Percentiles rank a stretch among this genome's conserved stretches.
phyloP scores from a whole-genome alignment of 1,284 basidiomycete genomes.

The Erythrobasidium hasegawianum region DNA sequence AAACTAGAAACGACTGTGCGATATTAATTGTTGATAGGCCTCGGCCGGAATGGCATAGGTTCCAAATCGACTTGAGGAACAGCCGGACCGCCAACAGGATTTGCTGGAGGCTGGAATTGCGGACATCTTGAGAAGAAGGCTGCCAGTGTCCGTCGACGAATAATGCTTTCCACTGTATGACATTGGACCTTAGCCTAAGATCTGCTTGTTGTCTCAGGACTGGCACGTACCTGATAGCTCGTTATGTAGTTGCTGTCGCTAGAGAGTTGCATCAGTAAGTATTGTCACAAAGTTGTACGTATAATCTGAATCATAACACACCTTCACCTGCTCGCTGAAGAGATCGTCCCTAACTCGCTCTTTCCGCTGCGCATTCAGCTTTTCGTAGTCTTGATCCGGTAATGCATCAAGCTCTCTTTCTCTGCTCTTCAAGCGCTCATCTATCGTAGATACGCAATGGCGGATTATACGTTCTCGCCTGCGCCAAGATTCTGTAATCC shows the following conservation, averaged over 20 bases:
- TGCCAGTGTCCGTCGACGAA: constrained; percentile 25
- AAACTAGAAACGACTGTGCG: no score
- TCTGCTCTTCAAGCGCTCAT: constrained; percentile 13
- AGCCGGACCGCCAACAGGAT: constrained; percentile 10
- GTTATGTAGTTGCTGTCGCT: constrained; percentile 33
- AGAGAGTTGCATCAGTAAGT: no score
- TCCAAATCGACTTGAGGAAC: constrained; percentile 25
- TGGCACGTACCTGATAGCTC: constrained; percentile 34
- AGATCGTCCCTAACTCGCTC: constrained; percentile 25
- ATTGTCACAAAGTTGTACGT: not conserved
- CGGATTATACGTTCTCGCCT: constrained; percentile 24
- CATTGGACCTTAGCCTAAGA: no score
- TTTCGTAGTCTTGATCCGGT: constrained; percentile 15
- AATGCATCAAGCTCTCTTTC: constrained; percentile 23
- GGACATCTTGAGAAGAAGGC: constrained; percentile 34
- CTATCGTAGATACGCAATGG: constrained; percentile 23
- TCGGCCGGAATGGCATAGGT: constrained; percentile 19
- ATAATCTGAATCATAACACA: not conserved
- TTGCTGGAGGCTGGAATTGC: constrained; percentile 20
- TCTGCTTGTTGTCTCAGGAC: no score
- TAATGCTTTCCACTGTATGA: constrained; percentile 29
- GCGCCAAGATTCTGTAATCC: constrained; percentile 22
- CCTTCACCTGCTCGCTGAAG: constrained; percentile 28
- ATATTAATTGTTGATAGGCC: constrained; percentile 28
- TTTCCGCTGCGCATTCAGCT: constrained; percentile 18